These are phyloP conservation scores for Cubamyces sp. DNA, from an alignment of 768 basidiomycete genomes.

Conservation along the genomic window DNA sequence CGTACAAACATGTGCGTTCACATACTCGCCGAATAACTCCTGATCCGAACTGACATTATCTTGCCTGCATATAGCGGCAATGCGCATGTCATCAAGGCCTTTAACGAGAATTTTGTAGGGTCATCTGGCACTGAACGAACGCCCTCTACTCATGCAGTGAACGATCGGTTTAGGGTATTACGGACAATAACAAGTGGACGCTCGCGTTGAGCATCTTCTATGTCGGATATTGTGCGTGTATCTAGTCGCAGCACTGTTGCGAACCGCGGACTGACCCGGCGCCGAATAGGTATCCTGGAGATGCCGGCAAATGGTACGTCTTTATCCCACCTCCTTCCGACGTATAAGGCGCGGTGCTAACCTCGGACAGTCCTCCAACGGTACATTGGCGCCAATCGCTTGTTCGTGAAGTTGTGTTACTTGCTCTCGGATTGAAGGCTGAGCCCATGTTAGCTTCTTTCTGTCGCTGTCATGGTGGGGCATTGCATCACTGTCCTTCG, in stretches of 20 bases:
- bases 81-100: constrained; percentile 53
- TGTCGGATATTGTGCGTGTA: constrained; percentile 55
- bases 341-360: not conserved
- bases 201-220: constrained; percentile 62
- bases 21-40: not conserved
- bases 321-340: not conserved
- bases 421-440: not conserved
- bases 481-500: constrained; percentile 52
- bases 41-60: not conserved
- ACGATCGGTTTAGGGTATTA: constrained; percentile 45
- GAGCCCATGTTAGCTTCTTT: constrained; percentile 47
- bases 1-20: constrained; percentile 56
- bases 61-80: constrained; percentile 46
- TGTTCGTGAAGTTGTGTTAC: constrained; percentile 49
- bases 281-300: constrained; percentile 49
- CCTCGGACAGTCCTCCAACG: constrained; percentile 51
- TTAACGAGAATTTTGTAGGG: constrained; percentile 61
- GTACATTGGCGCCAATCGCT: constrained; percentile 59
- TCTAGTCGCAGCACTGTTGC: not conserved
- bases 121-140: too few relatives aligned
- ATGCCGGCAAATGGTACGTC: constrained; percentile 57
- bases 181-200: constrained; percentile 59
- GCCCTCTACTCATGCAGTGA: too few relatives aligned
- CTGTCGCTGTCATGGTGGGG: constrained; percentile 58
- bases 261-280: not conserved